Base-by-base conservation (phyloP, 73 alveolate genomes). In the Durusdinium trenchii region DNA sequence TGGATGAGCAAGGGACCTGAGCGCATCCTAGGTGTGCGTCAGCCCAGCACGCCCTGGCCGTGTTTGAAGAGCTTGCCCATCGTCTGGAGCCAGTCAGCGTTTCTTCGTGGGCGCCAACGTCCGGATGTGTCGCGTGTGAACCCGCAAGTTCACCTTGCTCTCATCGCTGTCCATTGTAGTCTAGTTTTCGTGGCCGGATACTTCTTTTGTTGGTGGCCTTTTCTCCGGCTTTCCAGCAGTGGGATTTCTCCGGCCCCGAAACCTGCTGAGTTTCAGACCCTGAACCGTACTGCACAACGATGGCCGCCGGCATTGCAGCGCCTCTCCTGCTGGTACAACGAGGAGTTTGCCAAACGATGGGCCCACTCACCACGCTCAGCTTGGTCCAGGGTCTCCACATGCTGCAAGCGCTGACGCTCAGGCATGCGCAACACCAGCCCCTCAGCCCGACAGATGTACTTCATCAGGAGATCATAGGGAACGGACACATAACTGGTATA, bases 291-390 rank as follows among this genome's bases (percentile, higher is more conserved):
- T 38, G n/a, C 10, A 35, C 46, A 2, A 84, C 32, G 52, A 40
- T 14, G n/a, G 52, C 51, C 9, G 78, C 94, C 52, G 52, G 28
- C 26, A 50, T 30, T 1, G 32, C 30, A 26, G 42, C 45, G 38
- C 57, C 61, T n/a, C n/a, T n/a, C n/a, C n/a, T n/a, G n/a, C n/a
- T n/a, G n/a, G n/a, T n/a, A n/a, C n/a, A n/a, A n/a, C 9, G 36
- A 20, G 5, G 40, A 10, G 9, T 28, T 36, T 9, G 94, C 67
- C 14, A 47, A 47, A 30, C 91, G 91, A 26, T 45, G 69, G 20
- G 76, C 94, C 94, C 94, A 84, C 69, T 52, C 94, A 6, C 40
- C 75, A 9, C 94, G 43, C 94, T 84, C 94, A 6, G 52, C 52
- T 6, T n/a, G 76, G 52, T 84, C 94, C n/a, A 84, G 76, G 12